Conservation (phyloP, 2,329 filamentous ascomycete species). For the Colletotrichum sp. region DNA sequence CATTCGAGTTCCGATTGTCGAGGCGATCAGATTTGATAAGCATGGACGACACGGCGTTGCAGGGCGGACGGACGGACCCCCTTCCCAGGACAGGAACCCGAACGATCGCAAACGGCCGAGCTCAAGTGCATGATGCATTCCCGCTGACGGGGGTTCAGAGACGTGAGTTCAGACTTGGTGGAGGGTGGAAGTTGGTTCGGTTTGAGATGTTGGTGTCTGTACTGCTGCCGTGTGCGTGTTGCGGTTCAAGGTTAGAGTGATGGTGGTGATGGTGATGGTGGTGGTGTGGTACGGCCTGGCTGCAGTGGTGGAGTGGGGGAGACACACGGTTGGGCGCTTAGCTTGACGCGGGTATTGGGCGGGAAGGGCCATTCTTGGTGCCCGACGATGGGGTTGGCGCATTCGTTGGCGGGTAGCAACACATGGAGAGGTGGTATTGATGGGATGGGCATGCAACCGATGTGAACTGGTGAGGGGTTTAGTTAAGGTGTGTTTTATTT, state of each 20-base stretch:
- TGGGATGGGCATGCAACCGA: background rate
- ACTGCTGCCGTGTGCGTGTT: background rate
- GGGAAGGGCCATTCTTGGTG: background rate
- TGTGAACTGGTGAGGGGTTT: background rate
- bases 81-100: background rate
- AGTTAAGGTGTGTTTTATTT: background rate
- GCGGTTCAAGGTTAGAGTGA: background rate
- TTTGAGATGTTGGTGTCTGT: background rate
- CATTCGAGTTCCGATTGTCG: background rate
- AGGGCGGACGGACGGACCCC: background rate
- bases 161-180: background rate
- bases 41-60: background rate
- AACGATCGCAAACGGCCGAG: background rate
- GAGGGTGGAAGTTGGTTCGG: background rate
- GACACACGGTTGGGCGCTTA: background rate
- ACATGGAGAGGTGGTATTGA: background rate
- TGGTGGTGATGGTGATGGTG: background rate
- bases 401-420: background rate
- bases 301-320: background rate
- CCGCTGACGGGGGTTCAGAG: background rate
- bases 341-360: constrained; percentile 13
- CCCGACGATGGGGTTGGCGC: constrained; percentile 3
- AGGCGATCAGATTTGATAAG: background rate
- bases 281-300: background rate
- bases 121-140: background rate